A percentile compares a stretch with the other conserved stretches of the same genome.
Evolutionary conservation across 1,139 yeast genomes (phyloP).

Genomic region (Kodamaea plutei): DNA sequence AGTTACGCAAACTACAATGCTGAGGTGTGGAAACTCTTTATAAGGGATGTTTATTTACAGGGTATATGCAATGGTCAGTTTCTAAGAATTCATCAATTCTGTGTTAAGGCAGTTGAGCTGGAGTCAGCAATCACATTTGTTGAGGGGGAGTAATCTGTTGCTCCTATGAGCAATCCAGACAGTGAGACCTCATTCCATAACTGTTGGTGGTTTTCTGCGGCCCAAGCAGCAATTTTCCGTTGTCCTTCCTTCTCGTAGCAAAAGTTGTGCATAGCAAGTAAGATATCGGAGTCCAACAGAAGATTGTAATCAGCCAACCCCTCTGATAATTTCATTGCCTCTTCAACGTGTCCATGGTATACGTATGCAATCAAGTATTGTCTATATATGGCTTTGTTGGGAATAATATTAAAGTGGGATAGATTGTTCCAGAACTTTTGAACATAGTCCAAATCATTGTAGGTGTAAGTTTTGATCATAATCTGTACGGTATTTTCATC

Average conservation of each 20-base stretch:
- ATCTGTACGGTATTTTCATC: constrained; percentile 67
- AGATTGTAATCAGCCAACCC: constrained; percentile 53
- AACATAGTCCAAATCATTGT: constrained; percentile 55
- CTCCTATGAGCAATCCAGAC: constrained; percentile 37
- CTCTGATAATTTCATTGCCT: constrained; percentile 53
- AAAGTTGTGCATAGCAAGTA: constrained; percentile 59
- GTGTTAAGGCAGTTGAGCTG: too few species aligned
- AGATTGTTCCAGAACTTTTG: constrained; percentile 62
- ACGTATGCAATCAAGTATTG: constrained; percentile 74
- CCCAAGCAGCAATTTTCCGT: constrained; percentile 50
- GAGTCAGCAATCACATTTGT: constrained; percentile 16
- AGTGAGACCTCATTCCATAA: constrained; percentile 45
- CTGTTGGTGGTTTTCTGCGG: constrained; percentile 35
- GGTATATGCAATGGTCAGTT: too few species aligned
- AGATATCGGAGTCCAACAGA: constrained; percentile 44
- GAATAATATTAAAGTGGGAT: constrained; percentile 50
- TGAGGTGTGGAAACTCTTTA: too few species aligned
- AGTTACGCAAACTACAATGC: too few species aligned
- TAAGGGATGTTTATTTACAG: too few species aligned
- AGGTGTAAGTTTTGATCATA: constrained; percentile 66
- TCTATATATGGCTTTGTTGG: constrained; percentile 51
- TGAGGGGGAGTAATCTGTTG: constrained; percentile 31
- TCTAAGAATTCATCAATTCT: too few species aligned
- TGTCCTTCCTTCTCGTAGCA: constrained; percentile 50
- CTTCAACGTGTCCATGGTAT: constrained; percentile 58